A percentile compares a stretch with the other conserved stretches of the same genome.
Evolutionary conservation across 2,329 filamentous ascomycete genomes (phyloP).

Genomic region (Aspergillus ochraceus): DNA sequence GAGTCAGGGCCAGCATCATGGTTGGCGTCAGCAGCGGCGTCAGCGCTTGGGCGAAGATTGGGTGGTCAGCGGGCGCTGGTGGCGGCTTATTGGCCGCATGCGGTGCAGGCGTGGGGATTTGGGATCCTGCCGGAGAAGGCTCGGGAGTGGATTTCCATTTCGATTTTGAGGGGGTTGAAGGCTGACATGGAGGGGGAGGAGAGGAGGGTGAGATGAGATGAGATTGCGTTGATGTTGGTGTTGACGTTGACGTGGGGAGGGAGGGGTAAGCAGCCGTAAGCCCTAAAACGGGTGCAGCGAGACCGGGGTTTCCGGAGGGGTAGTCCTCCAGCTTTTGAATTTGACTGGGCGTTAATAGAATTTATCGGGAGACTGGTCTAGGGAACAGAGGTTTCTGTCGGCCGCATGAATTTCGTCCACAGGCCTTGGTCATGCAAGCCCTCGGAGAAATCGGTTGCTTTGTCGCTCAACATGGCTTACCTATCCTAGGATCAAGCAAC

Average conservation of each 20-base stretch:
- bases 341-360: too few relatives aligned
- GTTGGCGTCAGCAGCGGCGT: too few relatives aligned
- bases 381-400: too few relatives aligned
- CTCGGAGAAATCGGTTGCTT: neutral
- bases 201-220: neutral
- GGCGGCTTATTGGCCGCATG: constrained; percentile 36
- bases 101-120: constrained; percentile 19
- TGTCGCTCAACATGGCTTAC: neutral
- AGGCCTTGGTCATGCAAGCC: neutral
- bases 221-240: neutral
- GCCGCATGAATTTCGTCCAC: too few relatives aligned
- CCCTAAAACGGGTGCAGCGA: too few relatives aligned
- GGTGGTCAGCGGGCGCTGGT: constrained; percentile 34
- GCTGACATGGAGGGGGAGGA: neutral
- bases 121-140: neutral
- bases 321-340: too few relatives aligned
- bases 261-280: too few relatives aligned
- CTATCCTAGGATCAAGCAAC: neutral
- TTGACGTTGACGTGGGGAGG: too few relatives aligned
- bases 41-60: constrained; percentile 23
- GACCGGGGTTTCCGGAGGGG: too few relatives aligned
- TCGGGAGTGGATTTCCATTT: neutral
- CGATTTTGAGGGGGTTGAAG: neutral
- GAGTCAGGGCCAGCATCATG: too few relatives aligned
- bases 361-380: too few relatives aligned